These are phyloP conservation scores for Pyrenochaeta sp. DNA, from an alignment of 2,329 filamentous ascomycete genomes.

Conservation along the genomic window DNA sequence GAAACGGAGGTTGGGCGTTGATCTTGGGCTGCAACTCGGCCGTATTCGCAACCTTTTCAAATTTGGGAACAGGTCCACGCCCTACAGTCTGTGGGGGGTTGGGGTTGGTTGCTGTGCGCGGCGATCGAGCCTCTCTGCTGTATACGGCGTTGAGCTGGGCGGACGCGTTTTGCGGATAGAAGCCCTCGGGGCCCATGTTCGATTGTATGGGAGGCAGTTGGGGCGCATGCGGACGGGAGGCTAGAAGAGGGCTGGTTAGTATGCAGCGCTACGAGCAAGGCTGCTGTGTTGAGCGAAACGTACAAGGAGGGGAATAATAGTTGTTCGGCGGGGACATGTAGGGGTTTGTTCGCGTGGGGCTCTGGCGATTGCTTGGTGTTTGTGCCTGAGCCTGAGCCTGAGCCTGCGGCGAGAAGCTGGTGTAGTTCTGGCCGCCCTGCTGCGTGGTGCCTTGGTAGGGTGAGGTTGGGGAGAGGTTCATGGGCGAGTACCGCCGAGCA, in stretches of 20 bases:
- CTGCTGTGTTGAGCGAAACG: conserved; percentile 32
- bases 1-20: conserved; percentile 86
- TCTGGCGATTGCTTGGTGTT: conserved; percentile 69
- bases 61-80: conserved; percentile 82
- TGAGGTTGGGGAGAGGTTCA: conserved; percentile 86
- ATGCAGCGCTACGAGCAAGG: conserved; percentile 17
- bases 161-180: conserved; percentile 74
- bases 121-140: conserved; percentile 60
- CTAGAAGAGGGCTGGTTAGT: conserved; percentile 38
- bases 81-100: conserved; percentile 57
- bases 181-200: conserved; percentile 72
- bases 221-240: conserved; percentile 62
- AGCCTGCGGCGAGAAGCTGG: conserved; percentile 53
- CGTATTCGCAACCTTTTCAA: conserved; percentile 76
- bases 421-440: conserved; percentile 52
- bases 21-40: conserved; percentile 82
- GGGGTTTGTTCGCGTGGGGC: conserved; percentile 73
- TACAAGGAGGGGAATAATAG: conserved; percentile 67
- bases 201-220: conserved; percentile 79
- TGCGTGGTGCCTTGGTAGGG: conserved; percentile 74
- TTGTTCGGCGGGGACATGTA: conserved; percentile 65
- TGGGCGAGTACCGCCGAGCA: conserved; percentile 92
- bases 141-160: conserved; percentile 74
- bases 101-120: conserved; percentile 51
- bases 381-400: conserved; percentile 19